Evolutionary conservation across 371 early-diverging fungal genomes (phyloP).

Genomic region (Actinomucor elegans): DNA sequence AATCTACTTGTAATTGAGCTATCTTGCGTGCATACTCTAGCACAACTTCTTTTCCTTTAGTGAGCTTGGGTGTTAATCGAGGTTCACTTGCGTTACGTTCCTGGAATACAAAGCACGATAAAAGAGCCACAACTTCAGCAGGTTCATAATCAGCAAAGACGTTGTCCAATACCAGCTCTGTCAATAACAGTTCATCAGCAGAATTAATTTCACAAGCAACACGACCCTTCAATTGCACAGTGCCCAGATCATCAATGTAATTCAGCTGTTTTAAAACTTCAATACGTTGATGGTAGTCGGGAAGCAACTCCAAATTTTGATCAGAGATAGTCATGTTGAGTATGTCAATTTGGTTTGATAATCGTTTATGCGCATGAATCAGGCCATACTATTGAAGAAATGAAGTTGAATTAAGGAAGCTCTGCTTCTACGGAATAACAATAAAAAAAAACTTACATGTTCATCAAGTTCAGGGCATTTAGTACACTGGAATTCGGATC

Average conservation of each 20-base stretch:
- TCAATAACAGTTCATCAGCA: slow-evolving; percentile 95
- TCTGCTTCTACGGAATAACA: too few species aligned
- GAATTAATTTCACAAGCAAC: slow-evolving; percentile 99
- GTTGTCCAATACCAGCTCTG: slow-evolving; percentile 98
- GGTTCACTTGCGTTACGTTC: slow-evolving; percentile 76
- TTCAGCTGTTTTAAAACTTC: slow-evolving; percentile 76
- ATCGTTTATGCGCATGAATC: slow-evolving; percentile 65
- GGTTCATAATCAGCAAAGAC: slow-evolving; percentile 88
- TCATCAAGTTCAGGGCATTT: slow-evolving; percentile 80
- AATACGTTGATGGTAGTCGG: slow-evolving; percentile 90
- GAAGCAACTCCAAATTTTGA: slow-evolving; percentile 88
- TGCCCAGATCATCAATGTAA: slow-evolving; percentile 82
- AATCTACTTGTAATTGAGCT: slow-evolving; percentile 72
- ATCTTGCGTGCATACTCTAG: slow-evolving; percentile 67
- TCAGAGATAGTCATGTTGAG: slow-evolving; percentile 81
- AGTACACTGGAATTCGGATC: slow-evolving; percentile 67
- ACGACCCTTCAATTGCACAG: slow-evolving; percentile 97
- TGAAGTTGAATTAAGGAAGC: too few species aligned
- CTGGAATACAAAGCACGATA: slow-evolving; percentile 97
- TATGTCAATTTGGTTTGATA: slow-evolving; percentile 71
- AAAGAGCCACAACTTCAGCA: slow-evolving; percentile 92
- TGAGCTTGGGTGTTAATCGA: slow-evolving; percentile 62
- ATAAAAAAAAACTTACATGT: slow-evolving; percentile 71
- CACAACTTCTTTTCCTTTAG: slow-evolving; percentile 60
- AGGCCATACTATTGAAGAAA: slow-evolving; percentile 55